Base-by-base conservation (phyloP, 2,329 filamentous ascomycete species). In the Paecilomyces sp. region DNA sequence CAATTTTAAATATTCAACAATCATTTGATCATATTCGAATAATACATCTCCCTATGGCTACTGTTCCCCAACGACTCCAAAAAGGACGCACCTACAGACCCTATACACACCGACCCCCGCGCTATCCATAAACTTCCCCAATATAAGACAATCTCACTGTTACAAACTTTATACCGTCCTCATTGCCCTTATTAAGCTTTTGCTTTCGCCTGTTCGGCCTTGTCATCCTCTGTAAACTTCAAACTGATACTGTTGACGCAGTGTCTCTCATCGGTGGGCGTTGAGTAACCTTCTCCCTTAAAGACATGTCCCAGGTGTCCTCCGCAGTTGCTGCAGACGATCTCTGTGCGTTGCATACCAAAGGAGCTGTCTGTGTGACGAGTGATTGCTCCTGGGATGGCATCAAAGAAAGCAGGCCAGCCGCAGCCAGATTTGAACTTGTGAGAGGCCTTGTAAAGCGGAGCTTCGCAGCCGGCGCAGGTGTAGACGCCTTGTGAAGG, bases 321-420 rank as follows among this genome's bases (percentile, higher is more conserved):
- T 25, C 94, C 95, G 72, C 94, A 99, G 74, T 96, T 96, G 64
- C 86, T 85, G 77, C 94, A 99, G 8, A 95, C 88, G 69, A 99
- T 99, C 80, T 99, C 94, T 13, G 87, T 97, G 65, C 94, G 82
- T 70, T 81, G 73, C 90, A 96, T 96, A 54, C 93, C 93, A 57
- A 92, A 83, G 0, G 86, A 81, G 55, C 77, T 79, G 75, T 99
- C 94, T 64, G 86, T 85, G 70, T 93, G 88, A 63, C 93, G 83
- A 36, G 85, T 90, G 12, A 99, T 91, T 0, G 93, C 93, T 2
- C 92, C 92, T 0, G 94, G 93, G 57, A 99, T 85, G 65, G 89
- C 93, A 76, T 99, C 94, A 73, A 93, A 99, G 78, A 97, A 99
- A 12, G 94, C 94, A 0, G 94, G 94, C 94, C 94, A 99, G 62